A percentile compares a stretch with the other conserved stretches of the same genome.
Evolutionary conservation across 2,329 filamentous ascomycete species (phyloP).

Genomic region (Phialocephala sp.): DNA sequence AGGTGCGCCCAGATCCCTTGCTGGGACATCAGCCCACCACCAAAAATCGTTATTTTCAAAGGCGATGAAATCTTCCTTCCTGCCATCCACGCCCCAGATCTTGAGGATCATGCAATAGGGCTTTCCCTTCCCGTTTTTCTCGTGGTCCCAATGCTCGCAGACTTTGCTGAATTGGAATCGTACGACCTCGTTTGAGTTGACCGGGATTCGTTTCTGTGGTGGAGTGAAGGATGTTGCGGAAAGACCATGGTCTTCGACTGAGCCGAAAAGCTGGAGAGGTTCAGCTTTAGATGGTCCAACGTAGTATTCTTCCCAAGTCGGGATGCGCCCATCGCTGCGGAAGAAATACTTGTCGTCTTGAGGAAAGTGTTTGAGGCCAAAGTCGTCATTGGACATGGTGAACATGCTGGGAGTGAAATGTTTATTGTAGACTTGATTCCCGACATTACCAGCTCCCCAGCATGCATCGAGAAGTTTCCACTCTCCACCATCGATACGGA

Average conservation of each 20-base stretch:
- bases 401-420: slow-evolving; percentile 70
- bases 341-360: slow-evolving; percentile 71
- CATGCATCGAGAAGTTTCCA: slow-evolving; percentile 94
- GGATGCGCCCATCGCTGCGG: slow-evolving; percentile 70
- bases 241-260: slow-evolving; percentile 55
- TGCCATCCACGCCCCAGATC: slow-evolving; percentile 69
- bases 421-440: slow-evolving; percentile 64
- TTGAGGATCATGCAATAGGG: slow-evolving; percentile 73
- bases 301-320: slow-evolving; percentile 84
- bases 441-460: slow-evolving; percentile 85
- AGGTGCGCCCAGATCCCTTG: slow-evolving; percentile 67
- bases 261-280: slow-evolving; percentile 53
- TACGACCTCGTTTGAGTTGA: slow-evolving; percentile 63
- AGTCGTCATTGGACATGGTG: slow-evolving; percentile 72
- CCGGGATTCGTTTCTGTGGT: slow-evolving; percentile 60
- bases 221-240: slow-evolving; percentile 67
- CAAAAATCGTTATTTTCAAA: slow-evolving; percentile 79
- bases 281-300: slow-evolving; percentile 60
- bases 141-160: slow-evolving; percentile 84
- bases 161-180: slow-evolving; percentile 81
- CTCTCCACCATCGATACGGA: slow-evolving; percentile 81
- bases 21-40: slow-evolving; percentile 80
- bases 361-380: slow-evolving; percentile 83
- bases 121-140: slow-evolving; percentile 67
- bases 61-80: slow-evolving; percentile 70